Conservation (phyloP, 2,329 filamentous ascomycete genomes). For the Clathrospora elynae region DNA sequence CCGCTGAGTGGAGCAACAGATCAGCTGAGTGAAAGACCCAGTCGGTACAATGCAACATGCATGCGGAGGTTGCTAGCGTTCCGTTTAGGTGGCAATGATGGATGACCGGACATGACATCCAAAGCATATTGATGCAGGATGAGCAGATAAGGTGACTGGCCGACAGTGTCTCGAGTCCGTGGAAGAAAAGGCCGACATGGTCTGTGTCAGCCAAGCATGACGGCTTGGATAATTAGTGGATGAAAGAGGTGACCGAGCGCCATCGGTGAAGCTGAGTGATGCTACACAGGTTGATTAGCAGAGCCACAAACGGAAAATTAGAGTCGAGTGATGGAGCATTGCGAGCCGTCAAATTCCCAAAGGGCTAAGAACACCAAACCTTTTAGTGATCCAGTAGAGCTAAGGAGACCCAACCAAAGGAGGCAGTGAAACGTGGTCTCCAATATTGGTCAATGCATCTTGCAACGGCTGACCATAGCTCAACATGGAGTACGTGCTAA, state of each 20-base stretch:
- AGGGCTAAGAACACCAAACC: slow-evolving; percentile 22
- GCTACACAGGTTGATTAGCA: slow-evolving; percentile 48
- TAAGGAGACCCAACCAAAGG: slow-evolving; percentile 25
- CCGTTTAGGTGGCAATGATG: slow-evolving; percentile 42
- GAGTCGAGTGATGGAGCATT: slow-evolving; percentile 27
- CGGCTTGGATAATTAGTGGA: slow-evolving; percentile 32
- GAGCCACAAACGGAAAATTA: slow-evolving; percentile 30
- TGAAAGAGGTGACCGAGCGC: slow-evolving; percentile 28
- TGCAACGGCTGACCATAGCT: slow-evolving; percentile 28
- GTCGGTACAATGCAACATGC: slow-evolving; percentile 48
- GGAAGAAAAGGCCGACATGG: slow-evolving; percentile 34
- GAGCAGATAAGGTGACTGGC: slow-evolving; percentile 57
- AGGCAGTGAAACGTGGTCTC: slow-evolving; percentile 22
- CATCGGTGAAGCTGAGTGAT: slow-evolving; percentile 35
- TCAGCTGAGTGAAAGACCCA: slow-evolving; percentile 47
- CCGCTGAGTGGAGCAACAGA: slow-evolving; percentile 47
- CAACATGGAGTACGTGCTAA: slow-evolving; percentile 20
- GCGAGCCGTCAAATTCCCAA: slow-evolving; percentile 31
- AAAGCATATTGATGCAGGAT: slow-evolving; percentile 48
- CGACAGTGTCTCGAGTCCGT: slow-evolving; percentile 42
- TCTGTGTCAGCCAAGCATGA: slow-evolving; percentile 42
- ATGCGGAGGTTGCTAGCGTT: slow-evolving; percentile 45
- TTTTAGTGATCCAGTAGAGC: slow-evolving; percentile 19
- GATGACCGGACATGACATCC: slow-evolving; percentile 46
- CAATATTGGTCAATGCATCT: slow-evolving; percentile 34